Conservation (phyloP, 352 stramenopile species). For the Pythium periplocum region DNA sequence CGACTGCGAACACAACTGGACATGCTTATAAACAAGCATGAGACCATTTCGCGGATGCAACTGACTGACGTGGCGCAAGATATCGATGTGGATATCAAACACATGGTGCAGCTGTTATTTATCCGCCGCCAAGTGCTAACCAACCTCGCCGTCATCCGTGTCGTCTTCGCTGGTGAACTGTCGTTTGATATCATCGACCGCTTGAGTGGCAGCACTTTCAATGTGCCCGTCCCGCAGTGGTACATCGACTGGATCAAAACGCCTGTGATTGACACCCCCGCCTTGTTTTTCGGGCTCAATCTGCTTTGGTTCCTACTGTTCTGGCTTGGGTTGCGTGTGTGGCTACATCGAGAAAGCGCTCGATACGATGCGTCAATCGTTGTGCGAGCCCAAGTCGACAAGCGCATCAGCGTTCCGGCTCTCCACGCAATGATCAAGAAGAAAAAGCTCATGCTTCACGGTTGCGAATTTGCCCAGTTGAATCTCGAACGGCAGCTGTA, state of each 20-base stretch:
- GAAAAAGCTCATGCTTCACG: constrained; percentile 24
- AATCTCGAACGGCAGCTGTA: constrained; percentile 66
- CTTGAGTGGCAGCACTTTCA: constrained; percentile 90
- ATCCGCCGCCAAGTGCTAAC: constrained; percentile 48
- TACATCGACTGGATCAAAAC: constrained; percentile 72
- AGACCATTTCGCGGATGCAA: constrained; percentile 86
- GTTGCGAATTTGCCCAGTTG: constrained; percentile 35
- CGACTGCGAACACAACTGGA: constrained; percentile 90
- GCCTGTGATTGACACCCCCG: constrained; percentile 47
- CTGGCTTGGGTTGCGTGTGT: constrained; percentile 52
- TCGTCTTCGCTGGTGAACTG: constrained; percentile 91
- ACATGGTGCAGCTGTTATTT: constrained; percentile 70
- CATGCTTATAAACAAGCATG: constrained; percentile 89
- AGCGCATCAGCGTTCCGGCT: constrained; percentile 43
- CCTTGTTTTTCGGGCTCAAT: constrained; percentile 82
- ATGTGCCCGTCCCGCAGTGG: constrained; percentile 86
- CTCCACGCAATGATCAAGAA: constrained; percentile 39
- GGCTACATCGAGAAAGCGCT: constrained; percentile 31
- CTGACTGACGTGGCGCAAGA: constrained; percentile 84
- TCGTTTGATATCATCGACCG: constrained; percentile 95
- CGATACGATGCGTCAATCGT: constrained; percentile 85
- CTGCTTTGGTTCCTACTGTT: constrained; percentile 58
- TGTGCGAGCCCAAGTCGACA: constrained; percentile 75
- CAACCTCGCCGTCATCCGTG: constrained; percentile 85
- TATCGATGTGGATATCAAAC: constrained; percentile 87